Evolutionary conservation across 2,329 filamentous ascomycete species (phyloP), one percentile per base, ranked within the genome.

Genomic region (Aspergillus sp.): DNA sequence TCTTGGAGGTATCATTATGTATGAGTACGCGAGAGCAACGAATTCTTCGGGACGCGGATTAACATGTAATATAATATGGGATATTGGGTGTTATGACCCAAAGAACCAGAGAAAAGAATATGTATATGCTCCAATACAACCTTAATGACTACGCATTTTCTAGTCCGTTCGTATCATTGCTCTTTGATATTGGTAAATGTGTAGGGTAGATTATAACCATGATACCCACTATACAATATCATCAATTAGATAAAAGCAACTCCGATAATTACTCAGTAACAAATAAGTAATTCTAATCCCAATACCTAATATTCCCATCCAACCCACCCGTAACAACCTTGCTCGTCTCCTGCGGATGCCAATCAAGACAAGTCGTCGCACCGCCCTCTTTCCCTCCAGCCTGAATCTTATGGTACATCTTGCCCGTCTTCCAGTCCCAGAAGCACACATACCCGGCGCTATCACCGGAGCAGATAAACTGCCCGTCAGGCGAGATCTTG

Each of bases 391-490:
- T 79, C 5, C 77, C 77, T 39, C 77, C 77, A 2, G 91, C 93
- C 76, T 89, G 86, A 64, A 99, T 86, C 82, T 98, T 98, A 78
- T 96, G 91, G 77, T 91, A 96, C 92, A 99, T 93, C 79, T 97
- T 98, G 75, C 93, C 96, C 40, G 92, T 97, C 84, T 99, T 99
- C 91, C 93, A 99, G 76, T 98, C 95, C 91, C 93, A 99, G 78
- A 98, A 97, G 76, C 90, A 96, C 48, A 96, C 86, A 69, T 86
- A 97, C 37, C 96, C 95, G 15, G 86, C 91, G 51, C 86, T 90
- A 74, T 99, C 95, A 61, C 95, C 95, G 17, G 86, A 90, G 19
- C 87, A 89, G 54, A 99, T 81, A 73, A 97, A 96, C 71, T 96
- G 91, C 0, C 95, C 95, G 72, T 98, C 95, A 1, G 93, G 91